phyloP scores from a whole-genome alignment of 139 green algal genomes.

The Chlorokybus atmophyticus region DNA sequence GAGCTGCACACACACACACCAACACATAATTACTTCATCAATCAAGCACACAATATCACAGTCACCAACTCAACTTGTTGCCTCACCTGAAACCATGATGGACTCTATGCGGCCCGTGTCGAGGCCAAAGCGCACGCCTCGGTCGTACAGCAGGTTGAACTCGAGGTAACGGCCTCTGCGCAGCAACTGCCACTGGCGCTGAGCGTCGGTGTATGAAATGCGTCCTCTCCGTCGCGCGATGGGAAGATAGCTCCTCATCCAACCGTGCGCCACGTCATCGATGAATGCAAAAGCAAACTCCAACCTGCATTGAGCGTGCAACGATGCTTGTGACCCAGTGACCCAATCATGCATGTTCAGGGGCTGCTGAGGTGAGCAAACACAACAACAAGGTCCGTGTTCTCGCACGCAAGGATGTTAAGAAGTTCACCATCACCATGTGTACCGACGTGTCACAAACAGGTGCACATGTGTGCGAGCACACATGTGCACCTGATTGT shows the following conservation, averaged over 20 bases:
- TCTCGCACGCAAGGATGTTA: too few relatives aligned
- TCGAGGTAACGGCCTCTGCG: constrained; percentile 80
- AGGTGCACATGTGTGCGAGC: too few relatives aligned
- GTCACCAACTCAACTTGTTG: neutral
- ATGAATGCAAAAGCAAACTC: constrained; percentile 42
- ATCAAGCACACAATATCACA: neutral
- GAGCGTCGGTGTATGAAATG: constrained; percentile 41
- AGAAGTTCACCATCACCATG: too few relatives aligned
- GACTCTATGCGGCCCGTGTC: constrained; percentile 73
- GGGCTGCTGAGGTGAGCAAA: too few relatives aligned
- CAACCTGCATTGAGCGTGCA: too few relatives aligned
- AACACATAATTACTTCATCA: neutral
- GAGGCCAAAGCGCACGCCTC: constrained; percentile 61
- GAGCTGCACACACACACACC: constrained; percentile 9
- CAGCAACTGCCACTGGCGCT: constrained; percentile 82
- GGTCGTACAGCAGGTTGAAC: constrained; percentile 97
- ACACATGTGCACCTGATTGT: too few relatives aligned
- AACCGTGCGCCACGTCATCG: constrained; percentile 24
- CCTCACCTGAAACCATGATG: constrained; percentile 84
- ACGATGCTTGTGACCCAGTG: too few relatives aligned
- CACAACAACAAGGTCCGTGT: too few relatives aligned
- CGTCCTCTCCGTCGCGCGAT: constrained; percentile 42
- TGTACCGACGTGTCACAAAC: too few relatives aligned
- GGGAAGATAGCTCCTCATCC: constrained; percentile 22
- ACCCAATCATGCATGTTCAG: too few relatives aligned